Percentiles rank a stretch among this genome's conserved stretches.
Evolutionary conservation across 768 basidiomycete species (phyloP).

Genomic region (Gymnopilus junonius): DNA sequence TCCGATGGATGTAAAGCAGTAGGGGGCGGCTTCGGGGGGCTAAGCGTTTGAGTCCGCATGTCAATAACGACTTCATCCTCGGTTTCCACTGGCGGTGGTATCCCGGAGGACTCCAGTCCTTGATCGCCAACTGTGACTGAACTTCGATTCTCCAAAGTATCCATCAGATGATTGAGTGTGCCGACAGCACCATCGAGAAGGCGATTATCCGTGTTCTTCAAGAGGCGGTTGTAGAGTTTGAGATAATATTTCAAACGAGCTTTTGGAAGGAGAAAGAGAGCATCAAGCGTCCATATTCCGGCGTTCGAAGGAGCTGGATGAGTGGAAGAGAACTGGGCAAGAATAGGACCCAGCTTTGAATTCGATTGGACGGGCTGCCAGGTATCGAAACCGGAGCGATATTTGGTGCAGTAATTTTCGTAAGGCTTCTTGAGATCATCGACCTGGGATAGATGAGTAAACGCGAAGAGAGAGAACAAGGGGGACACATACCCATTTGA

Average conservation of each 20-base stretch:
- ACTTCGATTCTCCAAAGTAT: constrained; percentile 63
- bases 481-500: constrained; percentile 84
- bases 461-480: constrained; percentile 16
- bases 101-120: constrained; percentile 15
- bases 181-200: constrained; percentile 81
- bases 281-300: constrained; percentile 81
- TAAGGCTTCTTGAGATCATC: constrained; percentile 92
- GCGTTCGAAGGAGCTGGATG: constrained; percentile 52
- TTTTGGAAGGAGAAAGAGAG: constrained; percentile 86
- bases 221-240: constrained; percentile 82
- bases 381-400: constrained; percentile 75
- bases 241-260: constrained; percentile 88
- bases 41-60: constrained; percentile 44
- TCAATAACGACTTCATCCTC: constrained; percentile 66
- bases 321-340: constrained; percentile 68
- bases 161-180: constrained; percentile 76
- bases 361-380: constrained; percentile 86
- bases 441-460: constrained; percentile 57
- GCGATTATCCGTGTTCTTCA: constrained; percentile 90
- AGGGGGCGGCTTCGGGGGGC: constrained; percentile 24
- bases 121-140: constrained; percentile 52
- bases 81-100: constrained; percentile 32
- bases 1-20: constrained; percentile 23
- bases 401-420: constrained; percentile 76
- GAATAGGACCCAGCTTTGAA: constrained; percentile 64